Evolutionary conservation across 495 filamentous ascomycete species (phyloP).

Genomic region (Penicillium antarcticum): DNA sequence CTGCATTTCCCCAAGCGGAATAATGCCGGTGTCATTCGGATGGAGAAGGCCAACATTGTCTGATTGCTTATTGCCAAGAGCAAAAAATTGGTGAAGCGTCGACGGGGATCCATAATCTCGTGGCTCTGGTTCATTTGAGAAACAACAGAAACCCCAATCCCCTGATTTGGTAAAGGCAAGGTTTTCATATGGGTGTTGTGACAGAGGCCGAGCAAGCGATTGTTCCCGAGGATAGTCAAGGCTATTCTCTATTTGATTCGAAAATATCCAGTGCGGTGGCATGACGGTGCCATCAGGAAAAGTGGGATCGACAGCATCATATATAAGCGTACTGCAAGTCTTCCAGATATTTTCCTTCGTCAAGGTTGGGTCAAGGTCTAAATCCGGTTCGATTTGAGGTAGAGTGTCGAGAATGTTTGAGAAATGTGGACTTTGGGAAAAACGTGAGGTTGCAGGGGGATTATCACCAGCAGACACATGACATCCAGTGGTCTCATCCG

Average conservation of each 20-base stretch:
- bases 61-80: too few species aligned
- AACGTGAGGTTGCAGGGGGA: neutral
- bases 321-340: neutral
- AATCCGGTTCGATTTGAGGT: neutral
- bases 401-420: neutral
- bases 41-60: too few species aligned
- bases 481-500: neutral
- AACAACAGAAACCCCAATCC: neutral
- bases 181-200: neutral
- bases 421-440: neutral
- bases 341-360: neutral
- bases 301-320: neutral
- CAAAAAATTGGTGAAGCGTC: too few species aligned
- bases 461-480: neutral
- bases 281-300: neutral
- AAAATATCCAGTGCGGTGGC: neutral
- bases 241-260: neutral
- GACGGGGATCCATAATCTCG: too few species aligned
- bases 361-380: neutral
- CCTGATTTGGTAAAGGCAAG: neutral
- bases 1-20: too few species aligned
- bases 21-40: too few species aligned
- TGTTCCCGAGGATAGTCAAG: too few species aligned
- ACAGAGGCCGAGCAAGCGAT: neutral
- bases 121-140: too few species aligned